phyloP scores from a whole-genome alignment of 192 early-diverging fungal species.

The Chytriomyces confervae region DNA sequence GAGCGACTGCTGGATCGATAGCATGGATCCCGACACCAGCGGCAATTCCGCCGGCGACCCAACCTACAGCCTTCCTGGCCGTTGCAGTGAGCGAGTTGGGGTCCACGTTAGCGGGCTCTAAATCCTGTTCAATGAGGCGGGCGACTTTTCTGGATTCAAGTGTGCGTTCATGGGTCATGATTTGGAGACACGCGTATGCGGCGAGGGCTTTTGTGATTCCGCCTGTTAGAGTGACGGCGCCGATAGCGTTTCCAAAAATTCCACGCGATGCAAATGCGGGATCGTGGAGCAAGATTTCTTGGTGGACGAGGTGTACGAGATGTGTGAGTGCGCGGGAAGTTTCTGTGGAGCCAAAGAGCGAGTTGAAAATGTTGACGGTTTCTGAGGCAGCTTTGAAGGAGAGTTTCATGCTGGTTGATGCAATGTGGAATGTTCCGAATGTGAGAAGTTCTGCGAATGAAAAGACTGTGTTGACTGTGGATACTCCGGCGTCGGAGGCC shows the following conservation, averaged over 20 bases:
- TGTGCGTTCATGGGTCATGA: constrained; percentile 72
- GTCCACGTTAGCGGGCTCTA: neutral
- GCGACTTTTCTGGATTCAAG: constrained; percentile 53
- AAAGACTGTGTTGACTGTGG: constrained; percentile 64
- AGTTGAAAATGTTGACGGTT: constrained; percentile 85
- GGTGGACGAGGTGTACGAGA: constrained; percentile 76
- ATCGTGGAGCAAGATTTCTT: constrained; percentile 66
- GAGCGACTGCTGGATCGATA: constrained; percentile 3
- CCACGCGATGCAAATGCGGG: constrained; percentile 19
- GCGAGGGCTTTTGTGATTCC: constrained; percentile 83
- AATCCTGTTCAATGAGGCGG: constrained; percentile 33
- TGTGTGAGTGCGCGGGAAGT: constrained; percentile 87
- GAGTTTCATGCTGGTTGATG: constrained; percentile 67
- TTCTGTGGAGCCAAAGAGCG: constrained; percentile 93
- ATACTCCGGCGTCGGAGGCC: constrained; percentile 21
- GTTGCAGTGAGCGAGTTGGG: no score
- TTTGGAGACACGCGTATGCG: constrained; percentile 82
- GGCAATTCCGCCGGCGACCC: constrained; percentile 6
- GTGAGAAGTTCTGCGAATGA: constrained; percentile 77
- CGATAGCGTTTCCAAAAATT: constrained; percentile 54
- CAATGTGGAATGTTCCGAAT: constrained; percentile 77
- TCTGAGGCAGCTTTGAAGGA: constrained; percentile 76
- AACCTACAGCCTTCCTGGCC: constrained; percentile 5
- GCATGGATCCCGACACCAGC: constrained; percentile 18
- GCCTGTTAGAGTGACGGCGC: constrained; percentile 71